Evolutionary conservation across 1,139 yeast genomes (phyloP), one percentile per base, ranked within the genome.

Genomic region (Candida tetrigidarum): DNA sequence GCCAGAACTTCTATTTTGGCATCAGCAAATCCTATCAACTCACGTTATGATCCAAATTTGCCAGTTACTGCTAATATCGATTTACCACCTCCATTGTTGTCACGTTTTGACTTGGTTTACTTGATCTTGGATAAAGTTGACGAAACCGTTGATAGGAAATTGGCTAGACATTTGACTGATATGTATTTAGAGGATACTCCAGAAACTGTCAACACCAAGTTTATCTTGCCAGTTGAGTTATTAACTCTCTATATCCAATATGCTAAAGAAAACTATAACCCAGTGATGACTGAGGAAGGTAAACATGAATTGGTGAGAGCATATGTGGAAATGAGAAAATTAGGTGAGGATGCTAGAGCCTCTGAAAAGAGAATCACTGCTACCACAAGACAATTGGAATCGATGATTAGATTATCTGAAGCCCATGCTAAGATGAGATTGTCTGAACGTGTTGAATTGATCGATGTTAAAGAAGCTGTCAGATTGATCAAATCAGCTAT

Each of bases 391-490:
- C 99, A 95, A 63, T 74, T 93, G 49, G 99, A 93, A 66, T 86
- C 96, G 49, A 90, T 93, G 96, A 91, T 92, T 56, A 83, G 99
- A 61, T 74, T 93, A 41, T 69, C 96, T 0, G 99, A 93, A 66
- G 99, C 99, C 0, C 99, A 93, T 63, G 99, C 99, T 2, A 92
- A 91, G 66, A 88, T 95, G 96, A 81, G 97, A 55, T 74, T 93
- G 37, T 80, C 93, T 1, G 67, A 76, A 1, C 64, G 60, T 1
- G 99, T 93, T 4, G 86, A 84, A 43, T 72, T 87, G 22, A 77
- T 76, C 27, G 99, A 93, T 65, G 99, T 93, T n/a, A 77, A 78
- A 53, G 99, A 93, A 62, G 96, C 98, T 0, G 97, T 92, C 2
- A 79, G 99, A 53, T 75, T 93, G 54, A 93, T 92, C 62, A 85